Percentiles rank a stretch among this genome's conserved stretches.
phyloP scores from a whole-genome alignment of 2,329 filamentous ascomycete genomes.

The Cyphellophora attinorum region DNA sequence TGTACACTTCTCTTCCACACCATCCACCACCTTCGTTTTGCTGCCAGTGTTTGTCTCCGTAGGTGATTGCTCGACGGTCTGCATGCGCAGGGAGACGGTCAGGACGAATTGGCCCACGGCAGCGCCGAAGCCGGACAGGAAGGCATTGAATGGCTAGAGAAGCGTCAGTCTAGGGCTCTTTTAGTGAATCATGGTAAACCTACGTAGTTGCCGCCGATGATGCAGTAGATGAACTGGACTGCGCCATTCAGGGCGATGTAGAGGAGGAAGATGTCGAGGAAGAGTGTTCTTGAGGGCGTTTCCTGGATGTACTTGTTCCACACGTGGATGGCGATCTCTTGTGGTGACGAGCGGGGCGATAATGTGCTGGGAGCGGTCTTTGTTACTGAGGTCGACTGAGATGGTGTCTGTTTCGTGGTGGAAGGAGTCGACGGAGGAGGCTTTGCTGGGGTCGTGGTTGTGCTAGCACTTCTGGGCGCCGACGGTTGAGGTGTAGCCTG shows the following conservation, averaged over 20 bases:
- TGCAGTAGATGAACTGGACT: slow-evolving; percentile 90
- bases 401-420: background rate
- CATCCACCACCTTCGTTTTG: slow-evolving; percentile 47
- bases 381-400: slow-evolving; percentile 3
- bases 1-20: slow-evolving; percentile 12
- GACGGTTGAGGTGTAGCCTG: slow-evolving; percentile 54
- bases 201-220: slow-evolving; percentile 90
- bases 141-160: slow-evolving; percentile 89
- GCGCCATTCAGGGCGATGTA: slow-evolving; percentile 78
- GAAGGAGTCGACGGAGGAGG: background rate
- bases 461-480: background rate
- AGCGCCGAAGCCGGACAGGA: slow-evolving; percentile 87
- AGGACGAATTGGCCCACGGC: slow-evolving; percentile 97
- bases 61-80: slow-evolving; percentile 54
- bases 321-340: slow-evolving; percentile 58
- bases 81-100: slow-evolving; percentile 81
- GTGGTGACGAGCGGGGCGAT: slow-evolving; percentile 28
- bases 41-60: slow-evolving; percentile 35
- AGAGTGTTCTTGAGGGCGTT: slow-evolving; percentile 83
- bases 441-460: background rate
- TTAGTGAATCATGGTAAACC: slow-evolving; percentile 27
- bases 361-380: slow-evolving; percentile 18
- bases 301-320: slow-evolving; percentile 68
- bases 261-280: slow-evolving; percentile 81
- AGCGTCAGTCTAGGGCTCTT: slow-evolving; percentile 1